Evolutionary conservation across 23 red algal species (phyloP), one percentile per base, ranked within the genome.

Genomic region (Agarophyton chilense): DNA sequence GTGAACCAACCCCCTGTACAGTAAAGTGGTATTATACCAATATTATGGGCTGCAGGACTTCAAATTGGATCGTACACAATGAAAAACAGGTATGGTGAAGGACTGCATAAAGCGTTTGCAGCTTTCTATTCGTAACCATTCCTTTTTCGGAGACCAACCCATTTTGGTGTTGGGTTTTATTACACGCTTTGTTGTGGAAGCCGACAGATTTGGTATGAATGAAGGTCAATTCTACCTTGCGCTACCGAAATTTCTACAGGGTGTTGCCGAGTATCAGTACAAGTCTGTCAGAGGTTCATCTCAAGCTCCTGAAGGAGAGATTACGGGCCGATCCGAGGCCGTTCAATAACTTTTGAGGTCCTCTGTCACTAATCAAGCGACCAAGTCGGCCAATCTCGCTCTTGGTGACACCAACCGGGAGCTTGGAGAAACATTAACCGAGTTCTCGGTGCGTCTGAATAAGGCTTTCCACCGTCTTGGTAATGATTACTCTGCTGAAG

Each of bases 391-490:
- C 17, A 85, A 46, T 25, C 0, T 49, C 34, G 6, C 38, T 0
- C 58, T 85, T n/a, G 57, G 81, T 17, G 50, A 55, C n/a, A 43
- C 33, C 18, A 16, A 16, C 33, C 81, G 70, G 49, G 52, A 46
- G 10, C 31, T 31, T 0, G 81, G 57, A 31, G 28, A 33, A 39
- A 40, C 38, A 19, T 40, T 73, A 86, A 47, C 32, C 46, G 43
- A 65, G 1, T 72, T 9, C 24, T 49, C 46, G 26, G 36, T 58
- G 2, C 41, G 45, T 22, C 58, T 72, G 9, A 70, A 47, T n/a
- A 86, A 49, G 52, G 82, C 82, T 51, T 46, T 31, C 60, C 38
- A 46, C 45, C 82, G 82, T 31, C 73, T 28, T 55, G 82, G 62
- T 29, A 73, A 86, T 73, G 82, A 73, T 18, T 74, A 50, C 49